Evolutionary conservation across 257 asterid species (phyloP), one percentile per base, ranked within the genome.

Genomic region (Nicotiana knightiana): DNA sequence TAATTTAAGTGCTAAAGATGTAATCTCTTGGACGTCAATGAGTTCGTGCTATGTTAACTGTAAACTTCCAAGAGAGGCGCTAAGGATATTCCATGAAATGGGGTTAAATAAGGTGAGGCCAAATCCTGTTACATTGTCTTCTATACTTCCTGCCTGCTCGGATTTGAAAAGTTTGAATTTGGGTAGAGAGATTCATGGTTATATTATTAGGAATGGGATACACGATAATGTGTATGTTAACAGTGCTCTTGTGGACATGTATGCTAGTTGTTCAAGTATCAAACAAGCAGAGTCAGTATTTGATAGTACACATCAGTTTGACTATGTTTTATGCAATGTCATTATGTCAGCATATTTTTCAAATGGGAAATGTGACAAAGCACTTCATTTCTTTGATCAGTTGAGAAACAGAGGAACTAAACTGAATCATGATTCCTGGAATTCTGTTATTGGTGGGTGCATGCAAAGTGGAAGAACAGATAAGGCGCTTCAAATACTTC

Each of bases 71-170:
- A 39, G 75, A 62, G 86, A 83, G 26, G 91, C 94, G 12, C 79
- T 93, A 68, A 81, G 16, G 9, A 87, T 76, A 57, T 86, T 93
- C 32, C 87, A 88, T 53, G 89, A 87, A 79, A 93, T 93, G 97
- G 88, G 86, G 51, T 85, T 83, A 80, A 81, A 73, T 73, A 86
- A 90, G 57, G 77, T 85, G 76, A 87, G 76, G 88, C 92, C 97
- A 51, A 91, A 91, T 83, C 86, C 83, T 16, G 66, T 91, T 87
- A 91, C 97, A 13, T 75, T 91, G 83, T 91, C 97, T 21, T 79
- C 96, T 9, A 82, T 93, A 55, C 89, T 93, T 76, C 96, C 97
- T 15, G 94, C 97, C 66, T 93, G 96, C 87, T 88, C 97, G 62
- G 83, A 59, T 78, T 87, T 91, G 91, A 93, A 90, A 88, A 84